Base-by-base conservation (phyloP, 2,329 filamentous ascomycete genomes). In the Hypocrella siamensis region DNA sequence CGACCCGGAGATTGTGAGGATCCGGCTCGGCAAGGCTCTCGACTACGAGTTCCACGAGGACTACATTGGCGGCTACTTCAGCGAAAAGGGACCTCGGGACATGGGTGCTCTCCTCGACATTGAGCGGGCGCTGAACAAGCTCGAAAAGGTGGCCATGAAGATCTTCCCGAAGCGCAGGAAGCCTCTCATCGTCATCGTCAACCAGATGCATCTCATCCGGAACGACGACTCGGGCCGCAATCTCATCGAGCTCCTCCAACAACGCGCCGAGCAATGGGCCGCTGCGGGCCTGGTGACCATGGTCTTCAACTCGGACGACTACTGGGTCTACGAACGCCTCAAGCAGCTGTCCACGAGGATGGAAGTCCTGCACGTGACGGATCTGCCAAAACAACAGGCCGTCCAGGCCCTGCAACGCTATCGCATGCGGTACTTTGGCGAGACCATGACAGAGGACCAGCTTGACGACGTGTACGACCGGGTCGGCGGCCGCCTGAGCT, bases 1-100 rank as follows among this genome's bases (percentile, higher is more conserved):
- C 5, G 86, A 98, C 52, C 69, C 86, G 2, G 90, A 98, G 47
- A 93, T 98, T 36, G 93, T 98, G 52, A 79, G 90, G 14, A 79
- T 94, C 27, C 72, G 90, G 4, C 68, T 98, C 4, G 90, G 90
- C 17, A 94, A 93, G 51, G 84, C 86, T 2, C 65, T 98, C 26
- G 86, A 98, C 52, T 98, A 86, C 51, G 90, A 98, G 50, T 98
- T 81, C 46, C 84, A 96, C 49, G 90, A 96, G 58, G 90, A 98
- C 60, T 94, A 93, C 48, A 94, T 98, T 39, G 90, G 90, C 28
- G 83, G 82, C 5, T 79, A 98, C 37, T 98, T 98, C 54, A 93
- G 82, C 37, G 93, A 98, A 47, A 75, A 81, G 19, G 90, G 90
- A 0, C 90, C 90, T 0, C 72, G 90, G 27, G 90, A 98, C 46